Conservation (phyloP, 257 asterid genomes). For the Forsythia suspensa region DNA sequence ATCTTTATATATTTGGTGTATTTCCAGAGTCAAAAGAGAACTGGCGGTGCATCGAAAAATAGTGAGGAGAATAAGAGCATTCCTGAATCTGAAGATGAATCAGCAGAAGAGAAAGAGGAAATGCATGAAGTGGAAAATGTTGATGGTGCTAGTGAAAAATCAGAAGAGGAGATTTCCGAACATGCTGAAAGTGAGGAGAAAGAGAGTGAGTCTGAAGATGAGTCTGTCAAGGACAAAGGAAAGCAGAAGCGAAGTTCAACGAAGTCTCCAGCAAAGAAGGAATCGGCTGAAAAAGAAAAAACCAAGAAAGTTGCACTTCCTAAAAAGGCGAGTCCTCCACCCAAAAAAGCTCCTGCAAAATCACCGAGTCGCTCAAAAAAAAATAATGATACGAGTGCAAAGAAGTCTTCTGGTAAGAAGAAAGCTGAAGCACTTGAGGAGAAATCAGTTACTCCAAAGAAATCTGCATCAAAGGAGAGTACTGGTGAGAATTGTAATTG, state of each 20-base stretch:
- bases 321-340: conserved; percentile 38
- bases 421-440: conserved; percentile 48
- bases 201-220: conserved; percentile 51
- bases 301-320: conserved; percentile 41
- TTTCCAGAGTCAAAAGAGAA: conserved; percentile 52
- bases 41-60: conserved; percentile 46
- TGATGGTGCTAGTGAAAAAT: conserved; percentile 52
- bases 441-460: conserved; percentile 57
- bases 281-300: conserved; percentile 44
- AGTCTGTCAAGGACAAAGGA: conserved; percentile 45
- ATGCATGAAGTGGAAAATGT: conserved; percentile 41
- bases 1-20: conserved; percentile 1
- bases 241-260: conserved; percentile 32
- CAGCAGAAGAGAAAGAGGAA: conserved; percentile 52
- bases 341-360: conserved; percentile 55
- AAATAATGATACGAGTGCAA: conserved; percentile 42
- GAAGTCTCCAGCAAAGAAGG: conserved; percentile 47
- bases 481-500: conserved; percentile 46
- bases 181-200: conserved; percentile 62
- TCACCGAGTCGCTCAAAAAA: conserved; percentile 50
- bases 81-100: conserved; percentile 64
- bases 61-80: conserved; percentile 44
- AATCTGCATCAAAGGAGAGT: conserved; percentile 49
- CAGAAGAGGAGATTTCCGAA: conserved; percentile 72
- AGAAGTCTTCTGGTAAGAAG: conserved; percentile 56